Evolutionary conservation across 352 stramenopile species (phyloP).

Genomic region (Aphanomyces astaci): DNA sequence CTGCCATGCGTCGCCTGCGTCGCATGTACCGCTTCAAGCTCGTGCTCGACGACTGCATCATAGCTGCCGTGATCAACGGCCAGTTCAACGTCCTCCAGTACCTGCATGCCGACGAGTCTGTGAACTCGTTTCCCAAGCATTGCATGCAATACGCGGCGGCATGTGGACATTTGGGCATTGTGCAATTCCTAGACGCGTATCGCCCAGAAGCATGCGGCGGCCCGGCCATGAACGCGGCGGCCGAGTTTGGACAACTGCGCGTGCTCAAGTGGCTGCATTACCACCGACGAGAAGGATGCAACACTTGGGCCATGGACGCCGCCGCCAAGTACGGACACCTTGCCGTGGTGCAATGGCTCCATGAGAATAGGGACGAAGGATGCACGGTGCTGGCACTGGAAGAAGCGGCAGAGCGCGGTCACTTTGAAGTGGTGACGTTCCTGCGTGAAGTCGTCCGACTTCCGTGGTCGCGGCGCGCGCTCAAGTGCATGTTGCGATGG

Average conservation of each 20-base stretch:
- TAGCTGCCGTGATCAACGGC: slow-evolving; percentile 1
- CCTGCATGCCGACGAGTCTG: background rate
- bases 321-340: slow-evolving; percentile 27
- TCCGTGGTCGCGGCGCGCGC: background rate
- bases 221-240: slow-evolving; percentile 22
- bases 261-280: slow-evolving; percentile 12
- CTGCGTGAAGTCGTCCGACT: background rate
- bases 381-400: slow-evolving; percentile 13
- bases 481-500: slow-evolving; percentile 8
- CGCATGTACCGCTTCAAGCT: slow-evolving; percentile 12
- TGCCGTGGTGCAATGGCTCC: slow-evolving; percentile 26
- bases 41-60: slow-evolving; percentile 6
- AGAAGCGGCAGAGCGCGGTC: background rate
- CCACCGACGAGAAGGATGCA: slow-evolving; percentile 9
- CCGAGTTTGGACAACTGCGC: slow-evolving; percentile 9
- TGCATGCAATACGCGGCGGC: slow-evolving; percentile 4
- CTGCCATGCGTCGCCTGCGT: background rate
- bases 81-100: background rate
- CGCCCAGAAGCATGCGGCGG: slow-evolving; percentile 5
- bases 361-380: slow-evolving; percentile 28
- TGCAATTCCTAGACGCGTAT: background rate
- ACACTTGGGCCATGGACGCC: slow-evolving; percentile 24
- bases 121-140: background rate
- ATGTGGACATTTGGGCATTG: background rate
- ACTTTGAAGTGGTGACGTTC: background rate